A percentile compares a stretch with the other conserved stretches of the same genome.
These are phyloP conservation scores for Pisolithus orientalis DNA, from an alignment of 768 basidiomycete genomes.

Conservation along the genomic window DNA sequence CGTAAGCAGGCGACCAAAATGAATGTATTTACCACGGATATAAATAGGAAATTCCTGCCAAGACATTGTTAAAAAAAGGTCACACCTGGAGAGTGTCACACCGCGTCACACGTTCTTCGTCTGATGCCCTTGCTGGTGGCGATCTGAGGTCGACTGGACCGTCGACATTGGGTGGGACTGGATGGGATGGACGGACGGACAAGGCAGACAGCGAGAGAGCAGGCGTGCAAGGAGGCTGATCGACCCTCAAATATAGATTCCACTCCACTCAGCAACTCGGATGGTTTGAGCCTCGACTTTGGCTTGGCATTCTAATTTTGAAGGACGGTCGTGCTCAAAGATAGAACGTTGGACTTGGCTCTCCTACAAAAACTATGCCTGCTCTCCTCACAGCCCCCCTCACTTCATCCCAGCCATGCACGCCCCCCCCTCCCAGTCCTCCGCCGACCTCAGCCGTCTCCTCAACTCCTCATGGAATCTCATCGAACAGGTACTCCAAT, in stretches of 20 bases:
- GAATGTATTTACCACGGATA: conserved; percentile 2
- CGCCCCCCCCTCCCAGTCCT: conserved; percentile 6
- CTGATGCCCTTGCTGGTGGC: too few relatives aligned
- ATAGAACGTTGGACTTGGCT: conserved; percentile 42
- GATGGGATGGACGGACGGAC: too few relatives aligned
- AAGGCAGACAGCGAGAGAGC: background rate
- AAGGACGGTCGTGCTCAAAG: conserved; percentile 32
- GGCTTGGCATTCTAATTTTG: conserved; percentile 43
- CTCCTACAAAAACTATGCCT: conserved; percentile 33
- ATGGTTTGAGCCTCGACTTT: conserved; percentile 29
- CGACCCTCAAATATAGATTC: background rate
- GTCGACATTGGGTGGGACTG: too few relatives aligned
- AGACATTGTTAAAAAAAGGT: background rate
- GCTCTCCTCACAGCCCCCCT: conserved; percentile 12
- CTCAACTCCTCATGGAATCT: conserved; percentile 39
- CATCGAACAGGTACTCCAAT: conserved; percentile 37
- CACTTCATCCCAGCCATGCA: conserved; percentile 10
- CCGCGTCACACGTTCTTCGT: too few relatives aligned
- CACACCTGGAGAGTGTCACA: background rate
- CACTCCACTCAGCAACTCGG: conserved; percentile 11
- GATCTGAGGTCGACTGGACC: background rate
- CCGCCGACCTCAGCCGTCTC: conserved; percentile 27
- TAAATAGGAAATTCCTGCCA: conserved; percentile 1
- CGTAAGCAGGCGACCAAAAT: background rate
- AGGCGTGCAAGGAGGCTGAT: background rate